Conservation (phyloP, 2,329 filamentous ascomycete genomes). For the Cryphonectria carpinicola region DNA sequence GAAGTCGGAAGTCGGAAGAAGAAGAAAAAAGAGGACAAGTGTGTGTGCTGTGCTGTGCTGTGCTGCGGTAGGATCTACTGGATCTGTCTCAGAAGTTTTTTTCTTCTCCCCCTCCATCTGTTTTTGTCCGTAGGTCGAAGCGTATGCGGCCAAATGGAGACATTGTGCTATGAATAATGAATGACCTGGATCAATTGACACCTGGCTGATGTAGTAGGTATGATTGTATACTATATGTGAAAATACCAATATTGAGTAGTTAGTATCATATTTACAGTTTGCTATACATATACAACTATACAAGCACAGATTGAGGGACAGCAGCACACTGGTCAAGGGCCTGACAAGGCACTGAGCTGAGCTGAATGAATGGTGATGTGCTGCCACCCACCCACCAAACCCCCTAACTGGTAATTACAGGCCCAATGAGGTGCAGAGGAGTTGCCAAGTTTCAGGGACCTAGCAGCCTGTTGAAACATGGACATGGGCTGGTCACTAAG, state of each 20-base stretch:
- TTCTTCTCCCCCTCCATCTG: background rate
- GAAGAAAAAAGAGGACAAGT: background rate
- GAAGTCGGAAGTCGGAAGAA: background rate
- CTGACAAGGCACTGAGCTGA: too few species aligned
- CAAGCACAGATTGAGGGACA: too few species aligned
- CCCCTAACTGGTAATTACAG: background rate
- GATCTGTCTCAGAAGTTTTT: background rate
- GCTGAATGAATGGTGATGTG: background rate
- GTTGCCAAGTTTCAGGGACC: slow-evolving; percentile 12
- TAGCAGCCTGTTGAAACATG: slow-evolving; percentile 7
- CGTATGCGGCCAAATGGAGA: background rate
- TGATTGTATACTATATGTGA: background rate
- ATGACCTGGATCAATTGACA: too few species aligned
- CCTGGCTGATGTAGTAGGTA: background rate
- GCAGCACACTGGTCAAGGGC: too few species aligned
- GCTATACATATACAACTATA: too few species aligned
- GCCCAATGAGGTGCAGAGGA: slow-evolving; percentile 2
- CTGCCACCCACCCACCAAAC: background rate
- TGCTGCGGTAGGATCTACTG: background rate
- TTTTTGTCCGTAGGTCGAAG: background rate
- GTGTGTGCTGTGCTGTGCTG: background rate
- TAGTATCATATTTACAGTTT: too few species aligned
- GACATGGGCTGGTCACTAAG: background rate
- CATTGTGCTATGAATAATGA: background rate
- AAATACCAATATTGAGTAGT: background rate